Evolutionary conservation across 441 rosid genomes (phyloP), one percentile per base, ranked within the genome.

Genomic region (Erodium moschatum): DNA sequence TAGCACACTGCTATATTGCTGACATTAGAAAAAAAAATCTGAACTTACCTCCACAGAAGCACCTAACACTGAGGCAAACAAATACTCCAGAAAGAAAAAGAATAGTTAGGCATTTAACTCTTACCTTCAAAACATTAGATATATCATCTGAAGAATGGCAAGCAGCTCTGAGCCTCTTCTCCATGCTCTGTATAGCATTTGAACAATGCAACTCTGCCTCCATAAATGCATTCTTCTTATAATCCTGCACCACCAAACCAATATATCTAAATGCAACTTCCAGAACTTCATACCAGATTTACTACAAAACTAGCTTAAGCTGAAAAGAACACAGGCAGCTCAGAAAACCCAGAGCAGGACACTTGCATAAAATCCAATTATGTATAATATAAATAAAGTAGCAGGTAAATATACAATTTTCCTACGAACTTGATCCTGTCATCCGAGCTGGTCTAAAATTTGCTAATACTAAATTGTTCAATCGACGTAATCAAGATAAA

Each of bases 111-210:
- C 15, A 66, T 27, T 54, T 52, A 64, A 21, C 31, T 67, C 81
- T 69, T 77, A 91, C 99, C 92, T 90, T 91, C 50, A 90, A 86
- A 75, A 90, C 81, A 72, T 80, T 89, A 72, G 92, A 97, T 73
- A 90, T 73, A 78, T 74, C 89, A 83, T 85, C 87, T 67, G 89
- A 82, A 77, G 94, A 82, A 83, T 90, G 90, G 75, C 99, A 95
- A 77, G 97, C 97, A 70, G 95, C 85, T 78, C 99, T 85, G 75
- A 95, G 81, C 74, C 86, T 90, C 85, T 84, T 90, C 76, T 89
- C 99, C 99, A 95, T 91, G 67, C 86, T 85, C 76, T 84, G 97
- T 62, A 90, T 78, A 60, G 86, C 66, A 76, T 75, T 86, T 67
- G 92, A 82, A 78, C 97, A 91, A 27, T 46, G 80, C 78, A 89